phyloP scores from a whole-genome alignment of 345 rosid species.

The Geranium rotundifolium region DNA sequence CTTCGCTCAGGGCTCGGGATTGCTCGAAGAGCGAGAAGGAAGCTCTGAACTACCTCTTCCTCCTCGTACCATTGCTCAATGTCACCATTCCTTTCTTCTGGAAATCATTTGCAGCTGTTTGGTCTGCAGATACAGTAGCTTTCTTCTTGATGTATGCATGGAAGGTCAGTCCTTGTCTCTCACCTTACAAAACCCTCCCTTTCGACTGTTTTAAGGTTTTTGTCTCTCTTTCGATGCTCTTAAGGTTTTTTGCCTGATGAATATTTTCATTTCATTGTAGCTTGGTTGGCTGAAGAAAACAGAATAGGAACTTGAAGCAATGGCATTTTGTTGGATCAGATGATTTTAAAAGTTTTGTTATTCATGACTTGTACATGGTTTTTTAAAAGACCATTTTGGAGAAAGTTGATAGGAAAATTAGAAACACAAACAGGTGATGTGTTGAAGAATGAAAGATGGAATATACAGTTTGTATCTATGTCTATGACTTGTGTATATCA shows the following conservation, averaged over 20 bases:
- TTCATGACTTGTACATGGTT: too few relatives aligned
- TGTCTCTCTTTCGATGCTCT: background rate
- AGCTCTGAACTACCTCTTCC: constrained; percentile 87
- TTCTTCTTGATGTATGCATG: constrained; percentile 90
- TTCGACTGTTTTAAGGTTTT: background rate
- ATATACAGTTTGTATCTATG: too few relatives aligned
- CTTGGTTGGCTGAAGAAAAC: constrained; percentile 46
- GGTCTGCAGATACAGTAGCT: constrained; percentile 84
- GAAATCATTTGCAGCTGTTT: constrained; percentile 82
- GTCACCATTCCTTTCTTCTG: constrained; percentile 77
- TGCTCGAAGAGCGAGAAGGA: constrained; percentile 86
- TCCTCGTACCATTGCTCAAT: constrained; percentile 69
- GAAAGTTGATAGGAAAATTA: too few relatives aligned
- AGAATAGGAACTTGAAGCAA: constrained; percentile 23
- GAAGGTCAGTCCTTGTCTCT: constrained; percentile 50
- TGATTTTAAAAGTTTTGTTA: too few relatives aligned
- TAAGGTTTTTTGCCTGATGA: background rate
- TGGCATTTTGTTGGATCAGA: too few relatives aligned
- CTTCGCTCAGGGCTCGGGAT: constrained; percentile 88
- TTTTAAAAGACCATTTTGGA: too few relatives aligned
- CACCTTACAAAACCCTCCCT: too few relatives aligned
- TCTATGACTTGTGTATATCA: too few relatives aligned
- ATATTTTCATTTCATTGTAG: constrained; percentile 7
- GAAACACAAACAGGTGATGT: too few relatives aligned
- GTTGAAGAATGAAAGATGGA: too few relatives aligned